A percentile compares a stretch with the other conserved stretches of the same genome.
phyloP scores from a whole-genome alignment of 176 grass and related monocot species.

The Dendrocalamus sinicus region DNA sequence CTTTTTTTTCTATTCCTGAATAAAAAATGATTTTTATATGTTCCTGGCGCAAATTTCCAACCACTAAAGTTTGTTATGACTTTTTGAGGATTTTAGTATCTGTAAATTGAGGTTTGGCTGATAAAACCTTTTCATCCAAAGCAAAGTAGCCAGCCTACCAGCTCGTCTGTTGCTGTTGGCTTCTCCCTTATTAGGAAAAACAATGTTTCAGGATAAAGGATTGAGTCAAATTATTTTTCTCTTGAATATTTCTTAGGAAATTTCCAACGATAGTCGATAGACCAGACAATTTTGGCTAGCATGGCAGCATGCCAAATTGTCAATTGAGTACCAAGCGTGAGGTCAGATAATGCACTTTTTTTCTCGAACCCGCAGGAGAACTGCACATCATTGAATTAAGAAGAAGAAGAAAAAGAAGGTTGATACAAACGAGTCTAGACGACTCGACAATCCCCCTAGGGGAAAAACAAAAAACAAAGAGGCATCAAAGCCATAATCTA shows the following conservation, averaged over 20 bases:
- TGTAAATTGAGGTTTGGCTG: slow-evolving; percentile 25
- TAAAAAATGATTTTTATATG: slow-evolving; percentile 28
- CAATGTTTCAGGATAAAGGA: neutral
- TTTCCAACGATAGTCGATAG: neutral
- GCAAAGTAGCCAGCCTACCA: slow-evolving; percentile 32
- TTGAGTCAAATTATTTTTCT: neutral
- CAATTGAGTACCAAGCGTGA: neutral
- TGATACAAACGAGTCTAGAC: too few relatives aligned
- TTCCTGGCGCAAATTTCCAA: slow-evolving; percentile 39
- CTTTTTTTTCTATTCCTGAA: neutral
- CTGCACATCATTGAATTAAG: too few relatives aligned
- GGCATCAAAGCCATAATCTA: too few relatives aligned
- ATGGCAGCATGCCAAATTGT: neutral
- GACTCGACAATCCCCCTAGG: too few relatives aligned
- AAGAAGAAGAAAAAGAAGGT: too few relatives aligned
- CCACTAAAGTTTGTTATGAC: slow-evolving; percentile 32
- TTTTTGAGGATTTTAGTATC: neutral
- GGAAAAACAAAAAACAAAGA: too few relatives aligned
- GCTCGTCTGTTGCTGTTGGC: neutral
- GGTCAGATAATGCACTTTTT: neutral
- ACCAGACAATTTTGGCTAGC: neutral
- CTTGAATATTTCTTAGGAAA: neutral
- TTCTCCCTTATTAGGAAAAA: neutral
- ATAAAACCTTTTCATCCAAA: slow-evolving; percentile 46
- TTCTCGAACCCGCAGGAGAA: too few relatives aligned